These are phyloP conservation scores for Bonia amplexicaulis DNA, from an alignment of 176 grass and related monocot genomes.

Conservation along the genomic window DNA sequence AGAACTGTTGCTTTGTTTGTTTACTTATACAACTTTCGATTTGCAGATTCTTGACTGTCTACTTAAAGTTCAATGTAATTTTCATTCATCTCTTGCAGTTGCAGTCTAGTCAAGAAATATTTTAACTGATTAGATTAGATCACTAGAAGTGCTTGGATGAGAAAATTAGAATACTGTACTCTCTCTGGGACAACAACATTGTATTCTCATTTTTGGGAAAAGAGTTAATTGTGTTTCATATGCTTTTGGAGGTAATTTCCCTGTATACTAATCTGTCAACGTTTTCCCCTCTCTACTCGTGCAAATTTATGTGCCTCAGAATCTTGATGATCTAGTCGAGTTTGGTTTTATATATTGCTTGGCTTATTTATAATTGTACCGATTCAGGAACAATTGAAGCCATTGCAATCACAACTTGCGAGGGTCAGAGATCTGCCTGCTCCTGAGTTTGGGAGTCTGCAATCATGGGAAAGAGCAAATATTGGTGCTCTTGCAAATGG, in stretches of 20 bases:
- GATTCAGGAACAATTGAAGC: conserved; percentile 86
- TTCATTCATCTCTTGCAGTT: background rate
- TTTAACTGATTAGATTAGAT: background rate
- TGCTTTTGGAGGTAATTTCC: background rate
- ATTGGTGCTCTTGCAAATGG: conserved; percentile 47
- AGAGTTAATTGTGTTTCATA: background rate
- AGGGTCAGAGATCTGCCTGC: conserved; percentile 87
- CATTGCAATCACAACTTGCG: conserved; percentile 56
- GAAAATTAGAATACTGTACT: background rate
- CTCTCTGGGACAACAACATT: background rate
- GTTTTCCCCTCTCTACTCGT: background rate
- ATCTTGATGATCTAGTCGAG: conserved; percentile 6
- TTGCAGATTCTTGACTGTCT: background rate
- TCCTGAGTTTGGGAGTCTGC: conserved; percentile 92
- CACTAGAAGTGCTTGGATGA: conserved; percentile 15
- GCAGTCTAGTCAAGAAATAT: background rate
- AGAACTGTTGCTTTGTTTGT: background rate
- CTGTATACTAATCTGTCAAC: background rate
- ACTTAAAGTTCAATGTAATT: conserved; percentile 5
- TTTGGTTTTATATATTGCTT: conserved; percentile 12
- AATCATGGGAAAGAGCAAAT: conserved; percentile 86
- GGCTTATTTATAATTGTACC: background rate
- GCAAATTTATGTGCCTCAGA: background rate
- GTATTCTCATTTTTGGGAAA: background rate
- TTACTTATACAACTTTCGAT: background rate